phyloP scores from a whole-genome alignment of 495 filamentous ascomycete genomes.

The Tetracladium setigerum region DNA sequence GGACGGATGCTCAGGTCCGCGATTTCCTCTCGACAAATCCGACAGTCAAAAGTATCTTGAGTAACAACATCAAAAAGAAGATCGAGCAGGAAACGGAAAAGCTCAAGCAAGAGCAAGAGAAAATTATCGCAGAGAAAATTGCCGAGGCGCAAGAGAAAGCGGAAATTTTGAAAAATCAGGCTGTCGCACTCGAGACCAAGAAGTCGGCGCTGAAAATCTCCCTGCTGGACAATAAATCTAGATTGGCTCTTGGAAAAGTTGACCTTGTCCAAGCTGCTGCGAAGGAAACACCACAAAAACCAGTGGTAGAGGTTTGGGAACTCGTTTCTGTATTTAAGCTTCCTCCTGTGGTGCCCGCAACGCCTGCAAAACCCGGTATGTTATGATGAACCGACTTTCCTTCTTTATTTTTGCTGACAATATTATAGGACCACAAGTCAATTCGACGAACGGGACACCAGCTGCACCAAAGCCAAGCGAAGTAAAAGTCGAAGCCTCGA shows the following conservation, averaged over 20 bases:
- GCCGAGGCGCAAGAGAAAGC: constrained; percentile 43
- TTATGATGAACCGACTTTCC: too few relatives aligned
- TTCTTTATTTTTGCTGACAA: neutral
- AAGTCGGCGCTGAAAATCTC: constrained; percentile 65
- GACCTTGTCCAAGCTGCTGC: constrained; percentile 73
- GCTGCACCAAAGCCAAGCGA: constrained; percentile 9
- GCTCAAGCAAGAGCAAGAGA: constrained; percentile 33
- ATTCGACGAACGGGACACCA: constrained; percentile 7
- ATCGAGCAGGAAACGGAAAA: constrained; percentile 51
- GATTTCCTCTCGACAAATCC: constrained; percentile 58
- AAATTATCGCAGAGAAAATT: constrained; percentile 24
- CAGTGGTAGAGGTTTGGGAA: constrained; percentile 81
- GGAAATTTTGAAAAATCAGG: constrained; percentile 40
- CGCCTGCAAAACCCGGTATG: constrained; percentile 14
- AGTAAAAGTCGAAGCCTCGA: constrained; percentile 11
- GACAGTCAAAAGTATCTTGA: constrained; percentile 56
- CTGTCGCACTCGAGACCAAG: constrained; percentile 50
- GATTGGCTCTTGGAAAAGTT: constrained; percentile 59
- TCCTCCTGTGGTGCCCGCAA: constrained; percentile 34
- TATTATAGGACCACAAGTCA: neutral
- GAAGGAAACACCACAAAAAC: constrained; percentile 70
- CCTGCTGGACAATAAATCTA: constrained; percentile 67
- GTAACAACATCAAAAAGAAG: constrained; percentile 55
- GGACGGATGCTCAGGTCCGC: constrained; percentile 55
- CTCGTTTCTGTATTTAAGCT: constrained; percentile 65